phyloP scores from a whole-genome alignment of 129 eudicot species.

The Arctium lappa region DNA sequence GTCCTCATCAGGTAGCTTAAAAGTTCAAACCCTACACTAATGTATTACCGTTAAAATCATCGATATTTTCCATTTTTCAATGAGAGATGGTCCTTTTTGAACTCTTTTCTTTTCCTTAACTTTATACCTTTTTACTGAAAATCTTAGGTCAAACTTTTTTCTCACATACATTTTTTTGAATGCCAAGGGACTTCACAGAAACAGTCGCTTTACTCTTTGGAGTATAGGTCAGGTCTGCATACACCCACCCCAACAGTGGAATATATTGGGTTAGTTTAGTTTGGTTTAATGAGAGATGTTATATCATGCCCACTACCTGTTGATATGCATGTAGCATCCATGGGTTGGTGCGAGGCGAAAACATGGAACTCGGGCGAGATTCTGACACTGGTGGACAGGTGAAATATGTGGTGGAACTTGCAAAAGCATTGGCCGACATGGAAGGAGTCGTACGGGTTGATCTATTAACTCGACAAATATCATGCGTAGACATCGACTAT shows the following conservation, averaged over 20 bases:
- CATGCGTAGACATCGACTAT: conserved; percentile 66
- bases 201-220: background rate
- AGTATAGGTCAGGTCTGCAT: background rate
- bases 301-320: background rate
- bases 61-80: background rate
- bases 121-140: background rate
- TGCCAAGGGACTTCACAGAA: background rate
- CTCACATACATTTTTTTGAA: background rate
- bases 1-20: conserved; percentile 64
- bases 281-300: background rate
- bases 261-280: background rate
- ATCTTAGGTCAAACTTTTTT: background rate
- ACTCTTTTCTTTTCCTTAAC: background rate
- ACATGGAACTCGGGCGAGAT: conserved; percentile 92
- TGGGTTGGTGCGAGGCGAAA: conserved; percentile 78
- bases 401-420: conserved; percentile 81
- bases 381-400: conserved; percentile 95
- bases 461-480: conserved; percentile 69
- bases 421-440: conserved; percentile 68
- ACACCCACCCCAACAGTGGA: background rate
- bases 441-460: conserved; percentile 79
- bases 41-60: background rate
- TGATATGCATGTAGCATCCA: conserved; percentile 51
- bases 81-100: background rate
- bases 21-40: background rate